phyloP scores from a whole-genome alignment of 805 yeast genomes.

The Monosporozyma aerobia region DNA sequence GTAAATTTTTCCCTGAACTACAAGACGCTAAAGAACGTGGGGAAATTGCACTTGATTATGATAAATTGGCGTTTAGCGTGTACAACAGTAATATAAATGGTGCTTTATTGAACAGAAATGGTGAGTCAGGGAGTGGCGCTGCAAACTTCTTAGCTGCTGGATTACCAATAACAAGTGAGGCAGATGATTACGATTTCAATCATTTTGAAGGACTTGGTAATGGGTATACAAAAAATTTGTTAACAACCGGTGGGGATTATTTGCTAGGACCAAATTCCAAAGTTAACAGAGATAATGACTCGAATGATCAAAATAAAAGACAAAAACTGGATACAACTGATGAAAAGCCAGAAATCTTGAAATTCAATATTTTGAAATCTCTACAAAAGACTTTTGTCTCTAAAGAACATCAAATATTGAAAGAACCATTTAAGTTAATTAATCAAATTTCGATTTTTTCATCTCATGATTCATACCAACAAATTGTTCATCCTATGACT shows the following conservation, averaged over 20 bases:
- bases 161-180: not conserved
- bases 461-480: conserved; percentile 21
- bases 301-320: not conserved
- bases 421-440: conserved; percentile 18
- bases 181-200: conserved; percentile 21
- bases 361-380: conserved; percentile 24
- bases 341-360: conserved; percentile 17
- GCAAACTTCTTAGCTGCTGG: not conserved
- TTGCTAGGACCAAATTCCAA: conserved; percentile 17
- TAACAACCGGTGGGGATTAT: conserved; percentile 28
- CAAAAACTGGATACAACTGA: conserved; percentile 2
- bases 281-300: not conserved
- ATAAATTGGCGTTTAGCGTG: conserved; percentile 24
- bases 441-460: conserved; percentile 19
- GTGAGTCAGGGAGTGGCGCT: conserved; percentile 9
- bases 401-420: conserved; percentile 16
- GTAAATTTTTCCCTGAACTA: conserved; percentile 22
- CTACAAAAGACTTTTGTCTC: conserved; percentile 16
- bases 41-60: conserved; percentile 20
- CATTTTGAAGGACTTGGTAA: conserved; percentile 28
- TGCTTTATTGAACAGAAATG: not conserved
- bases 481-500: conserved; percentile 22
- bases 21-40: conserved; percentile 26
- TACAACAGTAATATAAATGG: conserved; percentile 11
- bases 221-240: conserved; percentile 24